Evolutionary conservation across 257 asterid species (phyloP), one percentile per base, ranked within the genome.

Genomic region (Rhazya stricta): DNA sequence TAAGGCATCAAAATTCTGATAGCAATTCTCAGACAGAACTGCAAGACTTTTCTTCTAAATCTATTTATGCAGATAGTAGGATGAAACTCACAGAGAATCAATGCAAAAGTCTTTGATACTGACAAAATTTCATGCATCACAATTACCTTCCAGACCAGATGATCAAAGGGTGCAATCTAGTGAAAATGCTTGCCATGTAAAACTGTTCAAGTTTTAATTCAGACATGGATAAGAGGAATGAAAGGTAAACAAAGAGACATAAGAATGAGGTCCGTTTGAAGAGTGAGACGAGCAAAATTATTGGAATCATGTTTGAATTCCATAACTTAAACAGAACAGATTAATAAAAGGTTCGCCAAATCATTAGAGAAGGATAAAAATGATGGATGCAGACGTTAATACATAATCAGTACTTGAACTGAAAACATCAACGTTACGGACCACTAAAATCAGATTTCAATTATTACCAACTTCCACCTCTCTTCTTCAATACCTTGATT

Each of bases 401-500:
- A 56, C 75, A 51, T n/a, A 83, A 76, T 73, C 48, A 78, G 65
- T 66, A 71, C 76, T 43, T 15, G 29, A 78, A 77, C 74, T 46
- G 56, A 81, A 77, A 81, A 85, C 74, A 78, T 77, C 76, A 80
- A 73, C 86, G 88, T 80, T 88, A 88, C 93, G 86, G 90, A 92
- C 92, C 97, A 87, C 93, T 85, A 87, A 87, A 91, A 85, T 84
- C 91, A 89, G 90, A 87, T 89, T 91, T 84, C 88, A 81, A 84
- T 82, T 85, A 92, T 95, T 95, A 95, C 99, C 99, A 95, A 92
- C 98, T 95, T 92, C 99, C 99, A 95, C 93, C 97, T 89, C 88
- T 95, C 94, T 90, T 91, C 99, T 89, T 92, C 99, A 85, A 92
- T 92, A 80, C 94, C 99, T 87, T 95, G 96, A 80, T 95, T 95